Percentiles rank a stretch among this genome's conserved stretches.
Evolutionary conservation across 2,329 filamentous ascomycete genomes (phyloP).

Genomic region (Calonectria multiphialidica): DNA sequence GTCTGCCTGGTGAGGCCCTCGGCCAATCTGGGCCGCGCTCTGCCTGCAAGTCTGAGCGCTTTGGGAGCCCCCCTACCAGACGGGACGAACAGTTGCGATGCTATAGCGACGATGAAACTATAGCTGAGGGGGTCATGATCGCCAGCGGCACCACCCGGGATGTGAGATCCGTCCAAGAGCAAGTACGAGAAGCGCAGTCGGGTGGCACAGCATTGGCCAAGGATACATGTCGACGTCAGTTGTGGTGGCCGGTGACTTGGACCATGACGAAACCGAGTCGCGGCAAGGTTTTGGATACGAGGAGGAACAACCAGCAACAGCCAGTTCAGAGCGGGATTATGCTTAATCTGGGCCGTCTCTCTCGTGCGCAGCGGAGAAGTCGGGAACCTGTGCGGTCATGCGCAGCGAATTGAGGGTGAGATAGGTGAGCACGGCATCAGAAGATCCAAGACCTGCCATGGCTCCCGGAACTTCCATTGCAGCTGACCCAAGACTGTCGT

Average conservation of each 20-base stretch:
- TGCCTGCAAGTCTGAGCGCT: constrained; percentile 23
- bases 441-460: neutral
- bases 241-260: constrained; percentile 5
- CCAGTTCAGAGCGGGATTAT: constrained; percentile 15
- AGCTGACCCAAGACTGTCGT: neutral
- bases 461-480: neutral
- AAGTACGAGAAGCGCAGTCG: constrained; percentile 7
- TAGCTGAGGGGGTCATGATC: constrained; percentile 34
- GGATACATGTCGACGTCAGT: constrained; percentile 17
- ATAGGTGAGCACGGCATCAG: neutral
- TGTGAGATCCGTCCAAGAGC: constrained; percentile 34
- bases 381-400: constrained; percentile 4
- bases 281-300: constrained; percentile 18
- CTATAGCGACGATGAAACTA: constrained; percentile 30
- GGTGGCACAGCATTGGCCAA: constrained; percentile 8
- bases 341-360: constrained; percentile 16
- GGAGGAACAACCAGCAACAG: constrained; percentile 8
- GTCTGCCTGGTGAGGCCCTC: constrained; percentile 19
- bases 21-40: constrained; percentile 31
- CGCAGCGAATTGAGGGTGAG: neutral
- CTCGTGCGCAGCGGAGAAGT: constrained; percentile 18
- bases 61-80: constrained; percentile 17
- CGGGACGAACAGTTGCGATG: constrained; percentile 22
- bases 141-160: constrained; percentile 35
- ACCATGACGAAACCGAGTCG: constrained; percentile 2